Base-by-base conservation (phyloP, 1,284 basidiomycete genomes). In the Macrocystidia cucumis region DNA sequence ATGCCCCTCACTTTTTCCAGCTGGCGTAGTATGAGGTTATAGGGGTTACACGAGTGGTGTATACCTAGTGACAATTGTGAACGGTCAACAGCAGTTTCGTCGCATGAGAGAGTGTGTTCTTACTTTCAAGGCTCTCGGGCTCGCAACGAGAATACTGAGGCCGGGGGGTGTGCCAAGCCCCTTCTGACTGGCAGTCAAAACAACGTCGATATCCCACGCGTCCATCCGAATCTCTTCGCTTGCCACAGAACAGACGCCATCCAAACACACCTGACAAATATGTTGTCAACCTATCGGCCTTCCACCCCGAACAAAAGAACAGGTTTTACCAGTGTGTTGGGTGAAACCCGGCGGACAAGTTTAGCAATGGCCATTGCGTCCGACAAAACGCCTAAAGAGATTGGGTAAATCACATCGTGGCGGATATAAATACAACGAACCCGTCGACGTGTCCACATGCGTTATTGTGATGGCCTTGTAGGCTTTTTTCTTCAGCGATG, bases 221-320 rank as follows among this genome's bases (percentile, higher is more conserved):
- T 98, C 95, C 69, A 97, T 84, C 38, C 72, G 78, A 50, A 98
- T 95, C 60, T 98, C 91, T 59, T 98, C 95, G 47, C 86, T 92
- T 0, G 88, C 95, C 9, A 98, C 92, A 5, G 91, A 84, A 65
- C 96, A 98, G 19, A 98, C 96, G 27, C 80, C 91, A 55, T 98
- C 95, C 40, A 95, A 67, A 13, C 90, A 70, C 35, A 97, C 65
- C 79, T 75, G 35, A 21, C n/a, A 13, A 12, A n/a, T 16, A 16
- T 11, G n/a, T 32, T 25, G 32, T 29, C 20, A 18, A 28, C 9
- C 32, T 38, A 42, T 43, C 35, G 34, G 14, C 29, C 23, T 9
- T 23, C 18, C 40, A 2, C 21, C 38, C 37, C 40, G 31, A 38
- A 12, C 12, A 25, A 8, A 25, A 8, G 26, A 11, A 18, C 19